phyloP scores from a whole-genome alignment of 805 yeast species.

The Brettanomyces naardenensis region DNA sequence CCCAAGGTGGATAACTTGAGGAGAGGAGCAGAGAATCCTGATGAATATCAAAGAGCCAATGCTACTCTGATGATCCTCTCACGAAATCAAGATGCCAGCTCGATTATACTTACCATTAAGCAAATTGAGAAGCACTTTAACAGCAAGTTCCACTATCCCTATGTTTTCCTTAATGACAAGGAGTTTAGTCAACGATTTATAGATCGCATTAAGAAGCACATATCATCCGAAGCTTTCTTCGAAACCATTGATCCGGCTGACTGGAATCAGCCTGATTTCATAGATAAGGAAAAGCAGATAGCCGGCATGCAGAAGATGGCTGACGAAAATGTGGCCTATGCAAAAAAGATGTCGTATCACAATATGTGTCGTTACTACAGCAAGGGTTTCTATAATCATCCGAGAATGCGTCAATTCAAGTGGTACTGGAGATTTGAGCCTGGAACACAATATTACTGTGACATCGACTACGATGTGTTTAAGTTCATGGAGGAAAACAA shows the following conservation, averaged over 20 bases:
- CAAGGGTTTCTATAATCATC: conserved; percentile 54
- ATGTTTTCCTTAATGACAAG: conserved; percentile 69
- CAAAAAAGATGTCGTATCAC: conserved; percentile 57
- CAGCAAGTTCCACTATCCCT: conserved; percentile 66
- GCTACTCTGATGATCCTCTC: conserved; percentile 73
- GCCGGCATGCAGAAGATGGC: conserved; percentile 29
- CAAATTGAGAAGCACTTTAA: conserved; percentile 63
- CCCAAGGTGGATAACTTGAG: conserved; percentile 37
- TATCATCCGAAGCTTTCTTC: conserved; percentile 38
- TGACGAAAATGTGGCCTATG: conserved; percentile 44
- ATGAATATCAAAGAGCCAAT: conserved; percentile 40
- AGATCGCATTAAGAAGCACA: conserved; percentile 29
- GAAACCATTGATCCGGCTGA: conserved; percentile 39
- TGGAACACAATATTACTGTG: conserved; percentile 55
- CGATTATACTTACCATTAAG: conserved; percentile 43
- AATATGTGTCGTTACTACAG: conserved; percentile 82
- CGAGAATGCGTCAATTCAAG: conserved; percentile 49
- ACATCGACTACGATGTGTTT: conserved; percentile 70
- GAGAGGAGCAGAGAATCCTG: conserved; percentile 18
- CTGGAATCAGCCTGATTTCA: conserved; percentile 41
- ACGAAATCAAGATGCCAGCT: conserved; percentile 52
- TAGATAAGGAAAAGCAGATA: conserved; percentile 30
- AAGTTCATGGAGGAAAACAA: conserved; percentile 59
- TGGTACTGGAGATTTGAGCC: conserved; percentile 86
- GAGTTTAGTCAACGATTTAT: conserved; percentile 57